Evolutionary conservation across 1,284 basidiomycete genomes (phyloP), one percentile per base, ranked within the genome.

Genomic region (Apiotrichum domesticum): DNA sequence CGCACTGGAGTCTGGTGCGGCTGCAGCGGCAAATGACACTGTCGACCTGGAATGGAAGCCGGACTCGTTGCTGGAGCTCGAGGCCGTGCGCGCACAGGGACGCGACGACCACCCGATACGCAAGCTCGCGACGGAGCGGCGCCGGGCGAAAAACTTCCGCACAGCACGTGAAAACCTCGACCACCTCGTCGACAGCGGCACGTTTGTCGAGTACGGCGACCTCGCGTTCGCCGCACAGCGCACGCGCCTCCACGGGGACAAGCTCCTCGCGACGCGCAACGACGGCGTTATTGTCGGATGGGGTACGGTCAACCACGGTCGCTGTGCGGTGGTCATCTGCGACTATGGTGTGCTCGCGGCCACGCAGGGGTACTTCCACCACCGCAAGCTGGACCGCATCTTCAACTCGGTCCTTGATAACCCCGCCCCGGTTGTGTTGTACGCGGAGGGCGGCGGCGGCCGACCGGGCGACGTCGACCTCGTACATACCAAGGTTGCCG

Each of bases 281-380:
- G 60, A 62, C 55, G 60, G 60, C 40, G 57, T 62, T 50, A 58
- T 62, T 32, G 60, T 62, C 49, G 60, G 60, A 49, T 62, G 60
- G 60, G 60, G 54, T 43, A 56, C 52, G 49, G 52, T 62, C n/a
- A 55, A 62, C 33, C 45, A 50, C 42, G 50, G 46, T 37, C 60
- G 60, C 40, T 45, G 48, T 7, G 60, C 57, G 14, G 44, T 58
- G 7, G 51, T 56, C 43, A 57, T 62, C 42, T 62, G 52, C 52
- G 60, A 62, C 60, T 62, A 57, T 33, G 60, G 57, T 8, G 60
- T 62, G 6, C 52, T 62, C 4, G 60, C 60, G n/a, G 60, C 52
- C 14, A 57, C 60, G 9, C 60, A 62, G 52, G 60, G 60, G 0
- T 58, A 58, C 50, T 62, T 58, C 55, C 60, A 62, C 57, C 60